Evolutionary conservation across 2,329 filamentous ascomycete genomes (phyloP).

Genomic region (Neurospora sp.): DNA sequence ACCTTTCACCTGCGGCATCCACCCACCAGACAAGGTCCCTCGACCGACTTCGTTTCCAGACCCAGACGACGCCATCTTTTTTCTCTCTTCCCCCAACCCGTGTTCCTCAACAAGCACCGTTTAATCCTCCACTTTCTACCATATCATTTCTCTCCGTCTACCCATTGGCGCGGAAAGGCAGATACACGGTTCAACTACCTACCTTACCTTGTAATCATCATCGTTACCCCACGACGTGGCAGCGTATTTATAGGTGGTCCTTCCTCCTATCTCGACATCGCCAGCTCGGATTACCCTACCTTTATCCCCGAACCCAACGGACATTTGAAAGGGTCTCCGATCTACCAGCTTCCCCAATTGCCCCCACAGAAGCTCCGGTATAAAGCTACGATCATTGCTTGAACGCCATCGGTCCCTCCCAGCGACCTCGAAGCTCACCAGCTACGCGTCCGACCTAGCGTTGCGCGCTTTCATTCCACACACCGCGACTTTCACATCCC

Average conservation of each 20-base stretch:
- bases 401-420: neutral
- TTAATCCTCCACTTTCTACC: neutral
- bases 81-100: neutral
- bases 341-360: constrained; percentile 6
- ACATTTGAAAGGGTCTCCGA: constrained; percentile 6
- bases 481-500: constrained; percentile 4
- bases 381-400: constrained; percentile 1
- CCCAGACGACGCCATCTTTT: constrained; percentile 1
- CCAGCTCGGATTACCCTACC: neutral
- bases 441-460: neutral
- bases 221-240: neutral
- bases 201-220: neutral
- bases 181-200: neutral
- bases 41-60: constrained; percentile 2
- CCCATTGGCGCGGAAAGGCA: neutral
- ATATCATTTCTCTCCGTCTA: neutral
- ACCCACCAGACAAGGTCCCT: neutral
- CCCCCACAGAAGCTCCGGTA: constrained; percentile 7
- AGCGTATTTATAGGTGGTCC: neutral
- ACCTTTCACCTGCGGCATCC: constrained; percentile 17
- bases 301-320: neutral
- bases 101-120: neutral
- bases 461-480: neutral
- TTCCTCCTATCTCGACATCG: neutral
- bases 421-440: constrained; percentile 3